Base-by-base conservation (phyloP, 768 basidiomycete species). In the Solioccasus polychromus region DNA sequence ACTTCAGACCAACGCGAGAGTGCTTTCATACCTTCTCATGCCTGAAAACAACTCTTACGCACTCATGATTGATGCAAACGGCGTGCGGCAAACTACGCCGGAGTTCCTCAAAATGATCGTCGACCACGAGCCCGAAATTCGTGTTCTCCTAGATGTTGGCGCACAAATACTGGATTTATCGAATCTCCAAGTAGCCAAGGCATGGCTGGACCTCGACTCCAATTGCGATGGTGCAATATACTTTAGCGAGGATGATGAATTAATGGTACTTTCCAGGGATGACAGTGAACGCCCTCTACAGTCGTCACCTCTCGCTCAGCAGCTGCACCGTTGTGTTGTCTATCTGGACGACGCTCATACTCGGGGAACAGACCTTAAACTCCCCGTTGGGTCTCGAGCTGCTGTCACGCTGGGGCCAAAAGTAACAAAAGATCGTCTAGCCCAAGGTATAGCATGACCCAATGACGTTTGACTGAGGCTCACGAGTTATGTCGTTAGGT, bases 1-100 rank as follows among this genome's bases (percentile, higher is more conserved):
- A 44, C 56, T 49, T 1, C 53, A 64, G 25, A 78, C 74, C 2
- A 78, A 75, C 36, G 77, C 77, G 0, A 62, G 35, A 70, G 76
- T 53, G 2, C 53, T 55, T 9, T n/a, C 43, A 9, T 32, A 53
- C 25, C 44, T 54, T 3, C 24, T 54, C 12, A 38, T 29, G 17
- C 35, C 52, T 35, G 73, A 75, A 42, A 77, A 76, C 44, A 51
- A 66, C 32, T 25, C 30, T 9, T 75, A 73, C 35, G n/a, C n/a
- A n/a, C n/a, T n/a, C n/a, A n/a, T n/a, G n/a, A n/a, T n/a, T n/a
- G n/a, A 30, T 7, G 20, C 23, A 41, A 10, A 26, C 26, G 8
- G 7, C 32, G 17, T 42, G 73, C 77, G 10, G n/a, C 39, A 9
- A 19, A 45, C 26, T 24, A 58, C 61, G 12, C 22, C 22, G 3